A percentile compares a stretch with the other conserved stretches of the same genome.
Evolutionary conservation across 257 asterid species (phyloP).

Genomic region (Dorcoceras hygrometricum): DNA sequence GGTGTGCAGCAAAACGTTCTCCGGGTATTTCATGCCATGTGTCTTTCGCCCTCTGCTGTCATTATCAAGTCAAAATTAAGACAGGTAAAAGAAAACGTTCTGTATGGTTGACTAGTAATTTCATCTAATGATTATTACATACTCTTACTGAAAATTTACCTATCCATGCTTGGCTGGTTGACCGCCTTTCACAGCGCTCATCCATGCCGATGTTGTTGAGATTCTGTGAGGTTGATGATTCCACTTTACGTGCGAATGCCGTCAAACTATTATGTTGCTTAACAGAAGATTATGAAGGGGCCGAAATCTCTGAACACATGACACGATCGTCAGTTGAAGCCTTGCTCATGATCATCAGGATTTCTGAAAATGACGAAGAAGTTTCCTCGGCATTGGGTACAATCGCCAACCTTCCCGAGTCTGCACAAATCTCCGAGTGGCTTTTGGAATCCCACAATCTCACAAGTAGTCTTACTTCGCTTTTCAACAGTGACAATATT

Average conservation of each 20-base stretch:
- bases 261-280: constrained; percentile 45
- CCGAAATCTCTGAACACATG: constrained; percentile 32
- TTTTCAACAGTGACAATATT: constrained; percentile 26
- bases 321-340: constrained; percentile 38
- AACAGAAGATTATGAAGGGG: constrained; percentile 37
- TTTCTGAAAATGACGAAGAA: constrained; percentile 46
- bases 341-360: constrained; percentile 39
- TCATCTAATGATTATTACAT: too few relatives aligned
- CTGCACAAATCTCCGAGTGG: constrained; percentile 45
- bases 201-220: constrained; percentile 43
- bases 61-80: constrained; percentile 42
- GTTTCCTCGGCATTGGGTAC: constrained; percentile 49
- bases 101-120: not conserved
- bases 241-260: constrained; percentile 44
- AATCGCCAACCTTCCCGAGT: constrained; percentile 46
- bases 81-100: constrained; percentile 37
- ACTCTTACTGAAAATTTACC: not conserved
- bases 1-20: constrained; percentile 49
- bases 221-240: constrained; percentile 39
- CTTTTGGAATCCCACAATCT: constrained; percentile 44
- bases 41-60: constrained; percentile 47
- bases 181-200: constrained; percentile 45
- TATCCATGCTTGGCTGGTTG: constrained; percentile 13
- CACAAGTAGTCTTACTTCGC: constrained; percentile 29
- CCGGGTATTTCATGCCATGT: constrained; percentile 45